Evolutionary conservation across 2,329 filamentous ascomycete genomes (phyloP), one percentile per base, ranked within the genome.

Genomic region (Ophiostoma sp.): DNA sequence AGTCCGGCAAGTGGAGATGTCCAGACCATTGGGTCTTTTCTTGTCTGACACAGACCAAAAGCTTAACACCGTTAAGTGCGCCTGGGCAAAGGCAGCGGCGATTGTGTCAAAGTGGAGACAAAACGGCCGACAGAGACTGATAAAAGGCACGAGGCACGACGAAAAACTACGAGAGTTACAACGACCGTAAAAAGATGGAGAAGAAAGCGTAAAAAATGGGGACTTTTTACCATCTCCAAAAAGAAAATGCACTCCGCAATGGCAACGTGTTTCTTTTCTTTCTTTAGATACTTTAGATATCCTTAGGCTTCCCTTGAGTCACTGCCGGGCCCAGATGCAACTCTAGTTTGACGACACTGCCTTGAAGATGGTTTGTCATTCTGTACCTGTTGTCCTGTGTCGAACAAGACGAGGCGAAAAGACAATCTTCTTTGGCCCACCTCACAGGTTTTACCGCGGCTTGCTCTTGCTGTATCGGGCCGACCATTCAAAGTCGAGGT

Each of bases 41-140:
- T n/a, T n/a, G n/a, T n/a, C n/a, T n/a, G n/a, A n/a, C n/a, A n/a
- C n/a, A n/a, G n/a, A n/a, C 19, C 59, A 63, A 63, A 15, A 11
- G 31, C 59, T 63, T 63, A 63, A 63, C 17, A 28, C 36, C 61
- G 61, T 66, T 45, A 66, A 66, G 61, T 42, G 39, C 61, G 61
- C 57, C 57, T 15, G 17, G 61, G 36, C 39, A 11, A 12, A n/a
- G 61, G 6, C n/a, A 6, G 36, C 61, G 61, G 61, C 22, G 61
- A 45, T 66, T 66, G 61, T 9, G 61, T 17, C 39, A 39, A 39
- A 39, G 36, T 17, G 61, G 1, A 36, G 36, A 15, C 19, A 36
- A 33, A 39, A 33, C 12, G 15, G 19, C n/a, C n/a, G n/a, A 50
- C 15, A 50, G 28, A 33, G 19, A 17, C 28, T 31, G 25, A 31